Evolutionary conservation across 1,284 basidiomycete genomes (phyloP).

Genomic region (Rhodotorula sp.): DNA sequence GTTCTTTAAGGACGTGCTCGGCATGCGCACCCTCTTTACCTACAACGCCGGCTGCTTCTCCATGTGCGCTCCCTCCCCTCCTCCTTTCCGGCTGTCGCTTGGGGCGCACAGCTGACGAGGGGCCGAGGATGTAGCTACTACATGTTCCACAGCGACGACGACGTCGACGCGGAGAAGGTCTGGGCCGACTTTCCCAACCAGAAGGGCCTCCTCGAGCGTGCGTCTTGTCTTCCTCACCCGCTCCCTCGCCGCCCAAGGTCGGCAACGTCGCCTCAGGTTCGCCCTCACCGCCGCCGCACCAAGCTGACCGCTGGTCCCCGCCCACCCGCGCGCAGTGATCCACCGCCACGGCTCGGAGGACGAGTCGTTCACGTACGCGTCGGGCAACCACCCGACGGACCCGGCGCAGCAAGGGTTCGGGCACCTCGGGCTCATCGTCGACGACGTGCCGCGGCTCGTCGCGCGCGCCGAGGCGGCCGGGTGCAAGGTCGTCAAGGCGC

Average conservation of each 20-base stretch:
- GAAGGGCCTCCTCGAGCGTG: slow-evolving; percentile 35
- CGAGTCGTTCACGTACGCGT: slow-evolving; percentile 23
- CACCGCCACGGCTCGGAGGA: slow-evolving; percentile 29
- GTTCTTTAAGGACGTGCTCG: slow-evolving; percentile 33
- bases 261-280: background rate
- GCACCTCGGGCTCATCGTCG: slow-evolving; percentile 31
- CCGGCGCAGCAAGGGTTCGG: slow-evolving; percentile 19
- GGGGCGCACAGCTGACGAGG: background rate
- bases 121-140: background rate
- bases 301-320: background rate
- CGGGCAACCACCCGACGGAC: slow-evolving; percentile 18
- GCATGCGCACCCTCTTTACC: slow-evolving; percentile 33
- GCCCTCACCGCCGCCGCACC: background rate
- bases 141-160: slow-evolving; percentile 31
- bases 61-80: slow-evolving; percentile 16
- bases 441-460: slow-evolving; percentile 31
- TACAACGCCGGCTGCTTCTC: slow-evolving; percentile 36
- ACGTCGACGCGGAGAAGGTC: slow-evolving; percentile 18
- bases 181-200: slow-evolving; percentile 31
- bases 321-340: background rate
- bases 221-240: background rate
- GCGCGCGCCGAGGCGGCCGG: slow-evolving; percentile 18
- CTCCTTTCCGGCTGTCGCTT: background rate
- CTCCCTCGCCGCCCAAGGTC: background rate
- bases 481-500: slow-evolving; percentile 32